These are phyloP conservation scores for Leptographium lundbergii DNA, from an alignment of 2,329 filamentous ascomycete genomes.

Conservation along the genomic window DNA sequence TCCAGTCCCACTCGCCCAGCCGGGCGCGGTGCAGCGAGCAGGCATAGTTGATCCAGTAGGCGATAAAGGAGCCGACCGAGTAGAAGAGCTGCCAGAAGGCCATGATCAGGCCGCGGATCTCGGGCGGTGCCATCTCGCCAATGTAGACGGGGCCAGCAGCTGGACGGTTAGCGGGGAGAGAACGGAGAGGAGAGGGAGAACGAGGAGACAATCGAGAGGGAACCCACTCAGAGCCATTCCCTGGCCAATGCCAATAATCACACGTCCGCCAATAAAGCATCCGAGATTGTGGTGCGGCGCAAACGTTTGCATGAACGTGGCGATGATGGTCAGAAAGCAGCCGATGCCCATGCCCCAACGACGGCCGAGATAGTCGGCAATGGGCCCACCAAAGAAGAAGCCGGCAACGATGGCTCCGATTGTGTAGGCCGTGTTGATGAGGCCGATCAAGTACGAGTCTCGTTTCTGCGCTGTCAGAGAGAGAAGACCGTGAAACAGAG, in stretches of 20 bases:
- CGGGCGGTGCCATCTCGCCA: slow-evolving; percentile 50
- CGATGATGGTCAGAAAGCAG: slow-evolving; percentile 51
- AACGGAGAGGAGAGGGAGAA: too few species aligned
- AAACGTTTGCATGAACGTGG: slow-evolving; percentile 58
- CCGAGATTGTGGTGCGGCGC: slow-evolving; percentile 47
- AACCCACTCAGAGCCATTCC: slow-evolving; percentile 38
- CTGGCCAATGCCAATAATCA: slow-evolving; percentile 57
- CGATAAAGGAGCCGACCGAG: slow-evolving; percentile 51
- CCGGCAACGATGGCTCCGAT: slow-evolving; percentile 58
- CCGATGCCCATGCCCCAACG: slow-evolving; percentile 53
- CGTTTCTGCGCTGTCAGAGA: slow-evolving; percentile 16
- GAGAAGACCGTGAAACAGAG: not conserved
- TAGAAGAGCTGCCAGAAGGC: slow-evolving; percentile 60
- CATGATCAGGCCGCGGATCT: slow-evolving; percentile 56
- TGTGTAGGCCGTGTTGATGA: slow-evolving; percentile 57
- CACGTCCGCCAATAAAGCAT: slow-evolving; percentile 55
- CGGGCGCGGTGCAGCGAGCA: slow-evolving; percentile 39
- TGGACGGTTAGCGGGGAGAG: slow-evolving; percentile 13
- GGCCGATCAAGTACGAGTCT: slow-evolving; percentile 31
- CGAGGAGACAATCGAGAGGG: not conserved
- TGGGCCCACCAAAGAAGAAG: slow-evolving; percentile 55
- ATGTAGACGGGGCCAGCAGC: slow-evolving; percentile 60
- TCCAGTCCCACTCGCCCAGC: slow-evolving; percentile 62
- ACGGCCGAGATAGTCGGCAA: slow-evolving; percentile 48
- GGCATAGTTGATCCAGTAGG: slow-evolving; percentile 53